phyloP scores from a whole-genome alignment of 305 asterid genomes.

The Fraxinus sp. region DNA sequence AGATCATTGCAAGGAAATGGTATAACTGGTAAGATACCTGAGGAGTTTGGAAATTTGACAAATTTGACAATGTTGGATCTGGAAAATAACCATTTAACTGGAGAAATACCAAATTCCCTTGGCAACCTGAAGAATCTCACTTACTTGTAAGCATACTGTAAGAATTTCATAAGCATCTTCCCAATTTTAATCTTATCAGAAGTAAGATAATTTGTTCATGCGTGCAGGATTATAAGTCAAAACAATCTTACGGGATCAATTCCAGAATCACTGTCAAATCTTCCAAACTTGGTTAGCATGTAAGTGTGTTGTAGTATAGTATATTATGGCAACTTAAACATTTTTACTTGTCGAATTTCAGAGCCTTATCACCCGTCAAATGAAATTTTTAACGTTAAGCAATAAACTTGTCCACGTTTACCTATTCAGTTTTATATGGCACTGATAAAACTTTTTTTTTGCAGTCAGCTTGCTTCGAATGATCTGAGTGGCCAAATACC shows the following conservation, averaged over 20 bases:
- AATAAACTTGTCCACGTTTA: not conserved
- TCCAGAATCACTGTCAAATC: constrained; percentile 70
- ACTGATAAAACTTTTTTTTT: constrained; percentile 22
- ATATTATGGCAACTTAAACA: not conserved
- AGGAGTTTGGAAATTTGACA: constrained; percentile 69
- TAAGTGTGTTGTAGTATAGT: constrained; percentile 34
- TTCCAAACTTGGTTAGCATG: constrained; percentile 55
- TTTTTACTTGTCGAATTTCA: not conserved
- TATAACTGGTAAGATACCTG: constrained; percentile 80
- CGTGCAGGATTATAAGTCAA: constrained; percentile 65
- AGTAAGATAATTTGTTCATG: constrained; percentile 19
- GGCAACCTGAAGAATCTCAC: constrained; percentile 74
- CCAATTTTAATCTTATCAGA: constrained; percentile 5
- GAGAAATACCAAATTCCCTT: constrained; percentile 78
- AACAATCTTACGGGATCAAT: constrained; percentile 72
- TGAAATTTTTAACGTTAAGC: not conserved
- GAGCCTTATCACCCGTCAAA: not conserved
- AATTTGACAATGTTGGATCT: constrained; percentile 81
- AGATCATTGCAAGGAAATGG: constrained; percentile 88
- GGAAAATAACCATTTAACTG: constrained; percentile 63
- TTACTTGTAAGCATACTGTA: constrained; percentile 56
- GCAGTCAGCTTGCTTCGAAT: constrained; percentile 85
- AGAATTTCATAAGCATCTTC: not conserved
- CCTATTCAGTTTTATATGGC: not conserved
- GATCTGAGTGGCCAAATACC: constrained; percentile 66